Conservation (phyloP, 352 stramenopile species). For the Hyaloperonospora brassicae region DNA sequence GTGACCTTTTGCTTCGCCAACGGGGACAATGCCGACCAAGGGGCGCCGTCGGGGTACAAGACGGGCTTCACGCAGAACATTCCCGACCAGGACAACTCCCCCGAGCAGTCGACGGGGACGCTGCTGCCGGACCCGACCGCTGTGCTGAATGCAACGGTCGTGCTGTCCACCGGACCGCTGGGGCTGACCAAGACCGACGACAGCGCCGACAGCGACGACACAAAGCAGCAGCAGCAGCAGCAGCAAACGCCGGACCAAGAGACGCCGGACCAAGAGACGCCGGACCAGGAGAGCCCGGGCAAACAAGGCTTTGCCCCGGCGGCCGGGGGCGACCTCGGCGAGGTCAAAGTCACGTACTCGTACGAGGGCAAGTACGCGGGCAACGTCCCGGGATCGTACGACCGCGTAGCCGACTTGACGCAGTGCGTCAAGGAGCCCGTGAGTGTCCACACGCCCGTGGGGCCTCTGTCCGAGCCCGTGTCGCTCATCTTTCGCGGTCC, state of each 20-base stretch:
- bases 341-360: conserved; percentile 38
- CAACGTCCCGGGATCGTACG: conserved; percentile 41
- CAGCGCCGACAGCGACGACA: conserved; percentile 2
- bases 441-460: conserved; percentile 38
- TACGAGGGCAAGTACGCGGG: conserved; percentile 49
- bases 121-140: neutral
- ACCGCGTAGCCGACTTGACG: conserved; percentile 35
- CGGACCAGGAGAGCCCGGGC: neutral
- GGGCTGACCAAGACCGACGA: too few species aligned
- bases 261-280: neutral
- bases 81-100: neutral
- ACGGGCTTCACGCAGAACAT: too few species aligned
- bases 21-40: neutral
- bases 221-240: neutral
- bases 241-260: neutral
- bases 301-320: too few species aligned
- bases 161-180: too few species aligned
- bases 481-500: conserved; percentile 59
- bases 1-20: conserved; percentile 50
- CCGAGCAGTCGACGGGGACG: neutral
- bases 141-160: too few species aligned
- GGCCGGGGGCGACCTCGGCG: neutral
- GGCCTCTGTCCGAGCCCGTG: conserved; percentile 51
- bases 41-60: too few species aligned
- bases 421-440: conserved; percentile 36